Percentiles rank a stretch among this genome's conserved stretches.
These are phyloP conservation scores for Capronia americana DNA, from an alignment of 2,329 filamentous ascomycete genomes.

Conservation along the genomic window DNA sequence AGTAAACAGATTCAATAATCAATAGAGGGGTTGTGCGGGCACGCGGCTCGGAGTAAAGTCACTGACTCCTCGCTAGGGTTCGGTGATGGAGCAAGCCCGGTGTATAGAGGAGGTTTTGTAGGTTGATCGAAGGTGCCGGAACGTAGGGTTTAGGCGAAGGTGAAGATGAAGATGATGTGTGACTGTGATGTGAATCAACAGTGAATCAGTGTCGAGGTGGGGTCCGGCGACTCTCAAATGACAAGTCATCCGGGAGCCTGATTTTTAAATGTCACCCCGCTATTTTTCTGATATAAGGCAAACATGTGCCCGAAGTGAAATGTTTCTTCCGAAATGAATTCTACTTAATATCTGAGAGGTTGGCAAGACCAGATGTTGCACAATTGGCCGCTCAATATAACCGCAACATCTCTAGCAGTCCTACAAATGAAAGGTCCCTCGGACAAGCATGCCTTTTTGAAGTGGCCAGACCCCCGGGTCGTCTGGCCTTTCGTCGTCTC, in stretches of 20 bases:
- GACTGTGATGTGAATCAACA: background rate
- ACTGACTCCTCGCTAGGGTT: background rate
- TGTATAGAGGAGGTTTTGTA: background rate
- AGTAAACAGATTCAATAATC: background rate
- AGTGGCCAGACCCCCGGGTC: background rate
- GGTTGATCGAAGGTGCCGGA: background rate
- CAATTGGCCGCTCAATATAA: background rate
- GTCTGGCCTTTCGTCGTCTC: background rate
- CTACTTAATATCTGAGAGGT: background rate
- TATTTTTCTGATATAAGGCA: background rate
- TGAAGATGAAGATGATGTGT: background rate
- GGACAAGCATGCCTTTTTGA: background rate
- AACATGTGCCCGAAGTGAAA: background rate
- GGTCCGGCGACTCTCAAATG: slow-evolving; percentile 19
- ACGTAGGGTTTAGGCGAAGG: background rate
- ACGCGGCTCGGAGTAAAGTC: background rate
- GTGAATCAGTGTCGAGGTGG: background rate
- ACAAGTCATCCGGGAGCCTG: background rate
- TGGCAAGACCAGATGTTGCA: background rate
- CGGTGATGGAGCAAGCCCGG: slow-evolving; percentile 2
- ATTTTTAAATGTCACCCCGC: slow-evolving; percentile 12
- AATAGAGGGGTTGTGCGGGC: background rate
- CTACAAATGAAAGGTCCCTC: background rate
- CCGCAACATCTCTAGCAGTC: background rate
- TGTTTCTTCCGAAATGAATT: background rate